Evolutionary conservation across 805 yeast genomes (phyloP).

Genomic region (Kregervanrija pseudodelftensis): DNA sequence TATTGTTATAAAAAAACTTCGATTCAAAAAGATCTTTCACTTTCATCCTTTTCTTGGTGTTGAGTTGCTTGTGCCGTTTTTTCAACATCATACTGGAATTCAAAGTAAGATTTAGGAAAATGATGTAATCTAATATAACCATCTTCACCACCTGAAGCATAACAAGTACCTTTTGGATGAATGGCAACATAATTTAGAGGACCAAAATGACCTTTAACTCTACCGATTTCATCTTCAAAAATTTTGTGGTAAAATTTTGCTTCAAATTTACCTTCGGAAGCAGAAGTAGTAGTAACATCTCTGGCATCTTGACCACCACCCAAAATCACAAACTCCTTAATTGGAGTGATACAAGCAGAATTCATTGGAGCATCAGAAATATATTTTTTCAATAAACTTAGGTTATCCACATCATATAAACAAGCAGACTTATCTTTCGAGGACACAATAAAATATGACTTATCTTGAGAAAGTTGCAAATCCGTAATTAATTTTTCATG

Average conservation of each 20-base stretch:
- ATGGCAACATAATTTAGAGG: slow-evolving; percentile 91
- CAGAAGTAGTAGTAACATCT: slow-evolving; percentile 95
- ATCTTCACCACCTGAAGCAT: slow-evolving; percentile 98
- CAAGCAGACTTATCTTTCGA: slow-evolving; percentile 87
- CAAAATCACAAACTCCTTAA: slow-evolving; percentile 82
- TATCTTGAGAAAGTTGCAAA: slow-evolving; percentile 81
- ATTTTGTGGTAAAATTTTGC: slow-evolving; percentile 93
- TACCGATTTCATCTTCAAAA: slow-evolving; percentile 92
- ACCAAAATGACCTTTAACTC: slow-evolving; percentile 98
- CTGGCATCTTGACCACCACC: slow-evolving; percentile 99
- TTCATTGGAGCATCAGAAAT: slow-evolving; percentile 90
- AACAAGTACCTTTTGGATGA: slow-evolving; percentile 89
- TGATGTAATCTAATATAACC: slow-evolving; percentile 93
- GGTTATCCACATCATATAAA: slow-evolving; percentile 69
- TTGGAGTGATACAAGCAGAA: slow-evolving; percentile 90
- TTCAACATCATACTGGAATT: slow-evolving; percentile 88
- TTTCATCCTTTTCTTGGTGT: slow-evolving; percentile 5
- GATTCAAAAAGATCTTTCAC: slow-evolving; percentile 6
- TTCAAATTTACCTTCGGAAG: slow-evolving; percentile 92
- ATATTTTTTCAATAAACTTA: slow-evolving; percentile 65
- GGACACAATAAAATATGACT: slow-evolving; percentile 83
- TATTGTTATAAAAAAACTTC: slow-evolving; percentile 2
- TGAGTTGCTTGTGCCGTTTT: slow-evolving; percentile 53
- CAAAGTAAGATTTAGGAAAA: slow-evolving; percentile 88
- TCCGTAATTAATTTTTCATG: slow-evolving; percentile 83